These are phyloP conservation scores for Neoarthrinium moseri DNA, from an alignment of 2,329 filamentous ascomycete species.

Conservation along the genomic window DNA sequence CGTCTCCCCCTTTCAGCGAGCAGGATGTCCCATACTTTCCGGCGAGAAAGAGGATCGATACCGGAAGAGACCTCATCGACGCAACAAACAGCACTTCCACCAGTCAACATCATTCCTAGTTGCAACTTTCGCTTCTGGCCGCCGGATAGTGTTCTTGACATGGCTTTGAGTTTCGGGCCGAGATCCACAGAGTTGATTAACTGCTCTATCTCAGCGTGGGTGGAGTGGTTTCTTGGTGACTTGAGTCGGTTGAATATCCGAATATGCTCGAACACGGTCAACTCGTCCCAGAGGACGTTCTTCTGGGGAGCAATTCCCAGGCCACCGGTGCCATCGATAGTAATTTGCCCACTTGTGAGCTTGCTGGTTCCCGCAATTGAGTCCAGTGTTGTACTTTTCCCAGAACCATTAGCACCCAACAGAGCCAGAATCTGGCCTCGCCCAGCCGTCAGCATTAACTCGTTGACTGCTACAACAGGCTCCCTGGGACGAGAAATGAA, in stretches of 20 bases:
- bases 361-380: slow-evolving; percentile 81
- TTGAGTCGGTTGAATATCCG: slow-evolving; percentile 83
- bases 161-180: slow-evolving; percentile 68
- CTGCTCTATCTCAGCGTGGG: slow-evolving; percentile 56
- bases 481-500: slow-evolving; percentile 50
- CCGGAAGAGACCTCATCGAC: slow-evolving; percentile 90
- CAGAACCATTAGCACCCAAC: slow-evolving; percentile 84
- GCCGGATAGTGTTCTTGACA: slow-evolving; percentile 77
- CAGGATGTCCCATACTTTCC: slow-evolving; percentile 94
- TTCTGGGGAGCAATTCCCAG: slow-evolving; percentile 89
- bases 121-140: slow-evolving; percentile 93
- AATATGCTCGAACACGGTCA: slow-evolving; percentile 85
- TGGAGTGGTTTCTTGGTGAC: slow-evolving; percentile 54
- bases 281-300: slow-evolving; percentile 88
- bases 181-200: slow-evolving; percentile 74
- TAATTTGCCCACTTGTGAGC: slow-evolving; percentile 73
- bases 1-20: slow-evolving; percentile 77
- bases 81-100: slow-evolving; percentile 83
- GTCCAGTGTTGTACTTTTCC: slow-evolving; percentile 87
- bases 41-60: slow-evolving; percentile 78
- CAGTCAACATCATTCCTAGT: slow-evolving; percentile 92
- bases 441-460: slow-evolving; percentile 67
- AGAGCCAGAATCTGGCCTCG: slow-evolving; percentile 84
- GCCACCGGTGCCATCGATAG: slow-evolving; percentile 73
- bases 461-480: slow-evolving; percentile 75